phyloP scores from a whole-genome alignment of 129 eudicot genomes.

The Lactuca saligna region DNA sequence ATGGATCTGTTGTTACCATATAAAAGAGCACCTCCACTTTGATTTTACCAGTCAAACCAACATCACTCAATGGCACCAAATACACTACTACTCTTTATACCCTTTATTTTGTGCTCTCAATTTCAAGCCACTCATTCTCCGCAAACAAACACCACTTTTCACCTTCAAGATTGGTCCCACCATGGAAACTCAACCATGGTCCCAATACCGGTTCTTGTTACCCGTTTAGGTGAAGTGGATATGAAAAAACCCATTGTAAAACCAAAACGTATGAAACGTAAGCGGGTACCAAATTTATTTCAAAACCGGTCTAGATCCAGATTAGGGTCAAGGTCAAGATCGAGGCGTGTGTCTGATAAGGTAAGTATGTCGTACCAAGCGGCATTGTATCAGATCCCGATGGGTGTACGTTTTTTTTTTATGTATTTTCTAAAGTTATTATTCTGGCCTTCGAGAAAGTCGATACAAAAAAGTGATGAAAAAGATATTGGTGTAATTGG shows the following conservation, averaged over 20 bases:
- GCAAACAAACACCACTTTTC: conserved; percentile 12
- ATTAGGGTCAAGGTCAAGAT: neutral
- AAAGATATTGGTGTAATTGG: conserved; percentile 10
- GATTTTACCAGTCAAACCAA: conserved; percentile 22
- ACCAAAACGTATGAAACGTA: conserved; percentile 11
- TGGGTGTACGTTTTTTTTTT: conserved; percentile 24
- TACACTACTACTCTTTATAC: conserved; percentile 10
- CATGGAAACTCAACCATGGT: conserved; percentile 16
- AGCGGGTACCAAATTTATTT: conserved; percentile 9
- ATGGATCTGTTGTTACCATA: conserved; percentile 26
- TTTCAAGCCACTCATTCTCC: conserved; percentile 24
- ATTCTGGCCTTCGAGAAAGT: conserved; percentile 22
- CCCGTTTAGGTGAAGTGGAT: neutral
- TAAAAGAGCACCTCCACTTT: conserved; percentile 21
- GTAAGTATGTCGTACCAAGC: neutral
- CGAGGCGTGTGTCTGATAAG: neutral
- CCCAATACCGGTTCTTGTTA: neutral
- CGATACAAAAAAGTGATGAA: conserved; percentile 8
- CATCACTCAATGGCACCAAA: conserved; percentile 36
- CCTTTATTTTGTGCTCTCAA: neutral
- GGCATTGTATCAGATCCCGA: conserved; percentile 7
- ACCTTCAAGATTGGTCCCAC: conserved; percentile 21
- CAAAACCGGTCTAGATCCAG: conserved; percentile 2
- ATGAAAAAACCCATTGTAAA: neutral
- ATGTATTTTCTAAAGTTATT: conserved; percentile 27